Evolutionary conservation across 805 yeast genomes (phyloP), one percentile per base, ranked within the genome.

Genomic region (Yarrowia phangngaensis): DNA sequence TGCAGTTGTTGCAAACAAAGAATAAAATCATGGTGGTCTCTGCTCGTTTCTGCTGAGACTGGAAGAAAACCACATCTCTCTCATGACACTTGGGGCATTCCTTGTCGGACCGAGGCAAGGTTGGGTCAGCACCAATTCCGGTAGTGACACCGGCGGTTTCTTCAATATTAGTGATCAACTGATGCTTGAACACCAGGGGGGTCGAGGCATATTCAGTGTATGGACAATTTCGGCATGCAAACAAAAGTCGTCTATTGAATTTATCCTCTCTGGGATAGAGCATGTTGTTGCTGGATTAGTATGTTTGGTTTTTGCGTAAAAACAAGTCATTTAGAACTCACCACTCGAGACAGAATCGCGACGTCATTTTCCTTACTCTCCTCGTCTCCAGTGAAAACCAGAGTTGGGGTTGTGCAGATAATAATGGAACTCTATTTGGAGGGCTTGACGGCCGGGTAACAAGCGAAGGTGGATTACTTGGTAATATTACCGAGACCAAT

Each of bases 81-180:
- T 84, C 82, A 57, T 77, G 81, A 67, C 99, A 92, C 49, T 75
- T 73, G 3, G 97, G 95, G 66, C 99, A 92, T 59, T 84, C 89
- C 62, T 85, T 85, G 64, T 90, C 92, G 1, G 95, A 84, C 56
- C 97, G 74, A 50, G 99, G 99, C 62, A 92, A 79, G 2, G 98
- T 92, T n/a, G 97, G 97, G 66, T 92, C 99, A 17, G 82, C 73
- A 1, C 96, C 97, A 56, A 92, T 84, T 65, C 90, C 97, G 63
- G 85, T 89, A 29, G 92, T 95, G 48, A 85, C 95, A 59, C 97
- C 97, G 1, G 97, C 97, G 2, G 96, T 90, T 63, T 86, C 97
- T 61, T 66, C 95, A 55, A 90, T 86, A 59, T 84, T 83, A 11
- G 97, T 79, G 56, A 87, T 83, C 68, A 90, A 74, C 68, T 92